These are phyloP conservation scores for Ceratocystis lukuohia DNA, from an alignment of 2,329 filamentous ascomycete genomes.

Conservation along the genomic window DNA sequence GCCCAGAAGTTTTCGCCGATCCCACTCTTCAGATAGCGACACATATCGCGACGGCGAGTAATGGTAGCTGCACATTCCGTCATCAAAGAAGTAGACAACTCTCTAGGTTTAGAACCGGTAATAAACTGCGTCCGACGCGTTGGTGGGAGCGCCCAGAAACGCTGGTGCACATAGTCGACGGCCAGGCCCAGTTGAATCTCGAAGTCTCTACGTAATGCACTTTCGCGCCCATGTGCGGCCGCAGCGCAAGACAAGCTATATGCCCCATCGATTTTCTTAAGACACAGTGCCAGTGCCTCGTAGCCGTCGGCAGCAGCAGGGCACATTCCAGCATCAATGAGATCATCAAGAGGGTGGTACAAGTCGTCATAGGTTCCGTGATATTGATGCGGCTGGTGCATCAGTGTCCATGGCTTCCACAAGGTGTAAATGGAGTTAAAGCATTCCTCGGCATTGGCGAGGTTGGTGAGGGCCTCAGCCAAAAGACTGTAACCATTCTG, in stretches of 20 bases:
- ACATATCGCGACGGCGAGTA: not conserved
- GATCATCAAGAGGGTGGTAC: constrained; percentile 9
- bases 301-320: not conserved
- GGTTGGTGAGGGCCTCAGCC: not conserved
- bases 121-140: not conserved
- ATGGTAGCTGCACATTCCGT: not conserved
- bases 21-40: not conserved
- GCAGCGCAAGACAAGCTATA: not conserved
- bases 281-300: not conserved
- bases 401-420: constrained; percentile 5
- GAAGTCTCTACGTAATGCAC: constrained; percentile 1
- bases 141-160: constrained; percentile 2
- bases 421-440: not conserved
- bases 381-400: not conserved
- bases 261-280: not conserved
- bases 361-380: constrained; percentile 6
- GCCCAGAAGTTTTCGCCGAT: constrained; percentile 8
- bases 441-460: not conserved
- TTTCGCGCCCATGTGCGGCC: not conserved
- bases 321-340: not conserved
- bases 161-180: not conserved
- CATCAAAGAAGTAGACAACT: not conserved
- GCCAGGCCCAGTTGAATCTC: not conserved
- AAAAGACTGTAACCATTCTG: not conserved
- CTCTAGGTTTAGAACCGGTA: not conserved